These are phyloP conservation scores for Acorus calamus DNA, from an alignment of 106 monocot species.

Conservation along the genomic window DNA sequence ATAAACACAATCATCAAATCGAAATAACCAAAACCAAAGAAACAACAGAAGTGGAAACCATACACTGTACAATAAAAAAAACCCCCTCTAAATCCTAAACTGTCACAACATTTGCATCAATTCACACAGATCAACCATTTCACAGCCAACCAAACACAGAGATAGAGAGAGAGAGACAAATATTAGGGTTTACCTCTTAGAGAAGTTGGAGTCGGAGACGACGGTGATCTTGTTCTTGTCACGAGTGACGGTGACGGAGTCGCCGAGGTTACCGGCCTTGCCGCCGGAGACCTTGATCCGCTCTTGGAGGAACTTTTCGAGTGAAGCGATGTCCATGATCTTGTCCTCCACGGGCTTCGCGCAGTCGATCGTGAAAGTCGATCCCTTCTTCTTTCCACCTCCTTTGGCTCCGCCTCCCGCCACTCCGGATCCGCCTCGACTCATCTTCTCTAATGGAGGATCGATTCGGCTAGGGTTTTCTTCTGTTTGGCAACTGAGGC, in stretches of 20 bases:
- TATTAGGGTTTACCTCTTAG: slow-evolving; percentile 14
- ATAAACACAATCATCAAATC: too few species aligned
- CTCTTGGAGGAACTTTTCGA: slow-evolving; percentile 33
- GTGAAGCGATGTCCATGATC: slow-evolving; percentile 27
- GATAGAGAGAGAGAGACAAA: too few species aligned
- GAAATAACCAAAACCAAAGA: too few species aligned
- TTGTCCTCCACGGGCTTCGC: slow-evolving; percentile 28
- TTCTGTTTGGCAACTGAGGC: too few species aligned
- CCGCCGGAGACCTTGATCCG: slow-evolving; percentile 23
- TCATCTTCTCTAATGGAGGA: slow-evolving; percentile 1
- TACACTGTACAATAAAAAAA: too few species aligned
- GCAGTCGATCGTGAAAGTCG: slow-evolving; percentile 22
- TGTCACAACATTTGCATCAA: too few species aligned
- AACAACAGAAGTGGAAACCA: too few species aligned
- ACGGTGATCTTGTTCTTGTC: slow-evolving; percentile 30
- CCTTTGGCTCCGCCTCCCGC: slow-evolving; percentile 4
- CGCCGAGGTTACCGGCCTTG: slow-evolving; percentile 19
- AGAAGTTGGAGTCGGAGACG: slow-evolving; percentile 15
- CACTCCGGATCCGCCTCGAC: neutral
- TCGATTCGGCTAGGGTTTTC: too few species aligned
- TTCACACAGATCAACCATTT: too few species aligned
- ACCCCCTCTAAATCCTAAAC: too few species aligned
- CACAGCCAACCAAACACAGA: too few species aligned
- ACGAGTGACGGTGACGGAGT: slow-evolving; percentile 12
- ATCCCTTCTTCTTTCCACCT: slow-evolving; percentile 18